These are phyloP conservation scores for Colletotrichum cereale DNA, from an alignment of 2,329 filamentous ascomycete species.

Conservation along the genomic window DNA sequence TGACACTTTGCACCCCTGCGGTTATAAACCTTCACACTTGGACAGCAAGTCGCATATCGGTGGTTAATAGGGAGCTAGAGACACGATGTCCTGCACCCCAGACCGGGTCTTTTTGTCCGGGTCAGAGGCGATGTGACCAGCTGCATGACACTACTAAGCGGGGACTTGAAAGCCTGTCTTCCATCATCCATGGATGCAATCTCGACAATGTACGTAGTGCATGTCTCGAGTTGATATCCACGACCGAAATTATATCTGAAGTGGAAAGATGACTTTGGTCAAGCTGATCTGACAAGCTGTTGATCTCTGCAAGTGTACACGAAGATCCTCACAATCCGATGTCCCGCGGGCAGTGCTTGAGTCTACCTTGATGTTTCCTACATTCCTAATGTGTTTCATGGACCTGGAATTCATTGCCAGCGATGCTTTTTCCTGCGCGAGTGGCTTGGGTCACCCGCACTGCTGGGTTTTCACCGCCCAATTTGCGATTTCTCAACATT, in stretches of 20 bases:
- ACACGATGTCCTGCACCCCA: constrained; percentile 25
- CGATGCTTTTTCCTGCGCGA: constrained; percentile 22
- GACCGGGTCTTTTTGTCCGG: constrained; percentile 18
- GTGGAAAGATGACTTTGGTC: not conserved
- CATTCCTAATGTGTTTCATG: not conserved
- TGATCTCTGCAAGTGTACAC: not conserved
- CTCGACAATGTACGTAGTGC: not conserved
- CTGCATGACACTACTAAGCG: constrained; percentile 2
- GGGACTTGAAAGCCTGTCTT: not conserved
- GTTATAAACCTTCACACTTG: not conserved
- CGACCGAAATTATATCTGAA: no score
- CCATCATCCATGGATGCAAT: not conserved
- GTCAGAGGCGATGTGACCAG: constrained; percentile 17
- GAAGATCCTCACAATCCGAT: not conserved
- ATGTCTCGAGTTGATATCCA: not conserved
- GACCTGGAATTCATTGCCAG: not conserved
- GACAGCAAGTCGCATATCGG: not conserved
- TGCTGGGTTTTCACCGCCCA: constrained; percentile 14
- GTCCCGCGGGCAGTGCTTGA: not conserved
- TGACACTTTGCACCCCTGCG: not conserved
- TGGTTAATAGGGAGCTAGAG: constrained; percentile 23
- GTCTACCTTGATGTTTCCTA: not conserved
- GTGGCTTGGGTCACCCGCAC: constrained; percentile 32
- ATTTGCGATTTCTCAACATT: constrained; percentile 1
- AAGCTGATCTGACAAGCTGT: not conserved